These are phyloP conservation scores for Ailanthus altissimus DNA, from an alignment of 345 rosid genomes.

Conservation along the genomic window DNA sequence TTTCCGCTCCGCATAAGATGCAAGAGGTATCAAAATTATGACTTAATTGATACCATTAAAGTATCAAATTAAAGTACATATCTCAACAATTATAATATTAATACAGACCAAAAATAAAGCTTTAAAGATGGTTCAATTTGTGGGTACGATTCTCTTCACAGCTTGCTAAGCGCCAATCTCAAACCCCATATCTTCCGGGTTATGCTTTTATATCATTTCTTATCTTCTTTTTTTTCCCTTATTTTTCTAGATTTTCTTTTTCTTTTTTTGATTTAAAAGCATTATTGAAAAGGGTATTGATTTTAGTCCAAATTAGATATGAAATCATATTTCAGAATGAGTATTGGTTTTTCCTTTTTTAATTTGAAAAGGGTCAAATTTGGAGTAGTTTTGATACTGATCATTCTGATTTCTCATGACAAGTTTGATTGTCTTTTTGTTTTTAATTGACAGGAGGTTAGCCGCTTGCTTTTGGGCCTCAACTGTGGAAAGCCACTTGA, in stretches of 20 bases:
- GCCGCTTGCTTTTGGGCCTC: conserved; percentile 70
- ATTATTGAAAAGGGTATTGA: neutral
- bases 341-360: neutral
- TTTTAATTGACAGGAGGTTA: conserved; percentile 64
- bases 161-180: conserved; percentile 72
- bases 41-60: too few relatives aligned
- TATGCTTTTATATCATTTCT: neutral
- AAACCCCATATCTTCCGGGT: conserved; percentile 80
- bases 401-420: neutral
- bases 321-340: neutral
- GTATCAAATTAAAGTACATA: too few relatives aligned
- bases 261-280: neutral
- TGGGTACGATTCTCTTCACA: conserved; percentile 79
- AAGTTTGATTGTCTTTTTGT: neutral
- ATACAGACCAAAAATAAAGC: conserved; percentile 11
- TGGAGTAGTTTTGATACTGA: neutral
- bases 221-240: neutral
- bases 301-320: conserved; percentile 2
- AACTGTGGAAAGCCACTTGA: conserved; percentile 71
- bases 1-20: too few relatives aligned
- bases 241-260: neutral
- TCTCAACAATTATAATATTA: neutral
- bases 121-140: conserved; percentile 58
- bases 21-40: too few relatives aligned
- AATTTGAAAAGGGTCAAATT: neutral